These are phyloP conservation scores for Porphyrellus cyaneotinctus DNA, from an alignment of 768 basidiomycete genomes.

Conservation along the genomic window DNA sequence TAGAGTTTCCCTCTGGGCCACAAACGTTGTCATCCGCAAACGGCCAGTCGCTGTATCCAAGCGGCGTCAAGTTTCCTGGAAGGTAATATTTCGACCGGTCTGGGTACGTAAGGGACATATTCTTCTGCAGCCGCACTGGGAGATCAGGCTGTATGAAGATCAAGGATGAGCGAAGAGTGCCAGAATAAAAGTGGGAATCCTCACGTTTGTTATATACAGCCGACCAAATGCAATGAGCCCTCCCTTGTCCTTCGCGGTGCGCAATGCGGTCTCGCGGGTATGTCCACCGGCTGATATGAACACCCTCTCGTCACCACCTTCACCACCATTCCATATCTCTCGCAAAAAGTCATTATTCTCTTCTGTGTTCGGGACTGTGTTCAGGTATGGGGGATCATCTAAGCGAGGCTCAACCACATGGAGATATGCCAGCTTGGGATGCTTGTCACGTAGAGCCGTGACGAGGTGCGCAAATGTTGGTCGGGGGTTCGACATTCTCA, in stretches of 20 bases:
- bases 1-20: not conserved
- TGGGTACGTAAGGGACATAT: slow-evolving; percentile 14
- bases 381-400: too few species aligned
- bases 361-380: not conserved
- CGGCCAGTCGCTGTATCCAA: not conserved
- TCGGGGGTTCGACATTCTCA: not conserved
- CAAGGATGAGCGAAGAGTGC: not conserved
- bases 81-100: not conserved
- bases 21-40: not conserved
- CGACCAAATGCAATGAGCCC: slow-evolving; percentile 1
- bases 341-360: not conserved
- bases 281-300: slow-evolving; percentile 1
- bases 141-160: slow-evolving; percentile 27
- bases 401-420: not conserved
- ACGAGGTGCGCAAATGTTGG: not conserved
- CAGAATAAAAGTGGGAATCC: not conserved
- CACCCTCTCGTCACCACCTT: not conserved
- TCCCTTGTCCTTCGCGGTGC: not conserved
- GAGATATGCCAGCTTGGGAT: not conserved
- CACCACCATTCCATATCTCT: not conserved
- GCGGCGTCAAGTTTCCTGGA: not conserved
- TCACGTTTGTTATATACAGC: slow-evolving; percentile 3
- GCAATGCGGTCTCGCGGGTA: not conserved
- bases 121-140: slow-evolving; percentile 25
- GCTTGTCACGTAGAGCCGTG: not conserved